Percentiles rank a stretch among this genome's conserved stretches.
These are phyloP conservation scores for Leucoagaricus sp. DNA, from an alignment of 1,284 basidiomycete genomes.

Conservation along the genomic window DNA sequence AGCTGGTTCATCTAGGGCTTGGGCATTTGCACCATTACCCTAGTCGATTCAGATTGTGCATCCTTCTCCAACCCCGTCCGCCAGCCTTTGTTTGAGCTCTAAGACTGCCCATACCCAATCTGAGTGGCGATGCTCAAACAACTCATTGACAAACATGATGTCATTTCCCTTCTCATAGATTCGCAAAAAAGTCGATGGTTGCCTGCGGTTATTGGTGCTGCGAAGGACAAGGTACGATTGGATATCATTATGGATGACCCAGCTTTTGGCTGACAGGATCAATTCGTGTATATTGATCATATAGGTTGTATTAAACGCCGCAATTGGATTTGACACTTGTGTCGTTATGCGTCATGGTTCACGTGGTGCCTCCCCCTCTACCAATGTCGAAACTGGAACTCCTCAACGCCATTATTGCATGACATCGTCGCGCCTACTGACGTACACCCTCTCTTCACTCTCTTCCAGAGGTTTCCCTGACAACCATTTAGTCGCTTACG, in stretches of 20 bases:
- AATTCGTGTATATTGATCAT: too few relatives aligned
- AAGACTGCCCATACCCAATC: constrained; percentile 94
- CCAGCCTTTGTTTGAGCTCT: constrained; percentile 95
- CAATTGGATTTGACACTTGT: constrained; percentile 95
- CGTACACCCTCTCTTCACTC: constrained; percentile 50
- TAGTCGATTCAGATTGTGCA: constrained; percentile 66
- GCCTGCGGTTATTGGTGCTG: constrained; percentile 85
- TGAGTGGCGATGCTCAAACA: too few relatives aligned
- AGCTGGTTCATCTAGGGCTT: constrained; percentile 86
- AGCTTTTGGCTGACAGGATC: too few relatives aligned
- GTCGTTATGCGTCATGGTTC: constrained; percentile 97
- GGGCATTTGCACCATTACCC: constrained; percentile 79
- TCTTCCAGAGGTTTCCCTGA: neutral
- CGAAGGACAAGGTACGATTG: constrained; percentile 78
- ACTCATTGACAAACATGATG: constrained; percentile 87
- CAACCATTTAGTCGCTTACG: constrained; percentile 79
- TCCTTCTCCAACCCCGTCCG: constrained; percentile 97
- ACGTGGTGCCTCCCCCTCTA: constrained; percentile 41
- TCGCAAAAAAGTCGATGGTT: constrained; percentile 96
- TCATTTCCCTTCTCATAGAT: constrained; percentile 95
- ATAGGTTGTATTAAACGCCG: too few relatives aligned
- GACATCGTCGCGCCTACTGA: constrained; percentile 97
- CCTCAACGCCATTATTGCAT: constrained; percentile 95
- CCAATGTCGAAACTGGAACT: constrained; percentile 27
- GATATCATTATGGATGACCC: too few relatives aligned